Evolutionary conservation across 2,329 filamentous ascomycete species (phyloP), one percentile per base, ranked within the genome.

Genomic region (Fusarium continuum): DNA sequence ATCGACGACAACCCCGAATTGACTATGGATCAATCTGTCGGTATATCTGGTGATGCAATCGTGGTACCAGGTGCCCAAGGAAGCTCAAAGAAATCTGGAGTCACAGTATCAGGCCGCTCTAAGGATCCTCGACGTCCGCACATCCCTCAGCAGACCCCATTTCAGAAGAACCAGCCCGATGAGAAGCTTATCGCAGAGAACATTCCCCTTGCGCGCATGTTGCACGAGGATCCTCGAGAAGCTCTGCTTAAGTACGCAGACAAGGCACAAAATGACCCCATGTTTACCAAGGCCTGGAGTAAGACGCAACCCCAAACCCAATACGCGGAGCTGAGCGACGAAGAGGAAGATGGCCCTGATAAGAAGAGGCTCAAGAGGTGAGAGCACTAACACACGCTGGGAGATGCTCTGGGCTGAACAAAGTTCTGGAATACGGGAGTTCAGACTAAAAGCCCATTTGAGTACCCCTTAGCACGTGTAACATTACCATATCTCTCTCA

Each of bases 171-270:
- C 58, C 91, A 95, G 71, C 93, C 94, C 0, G 93, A 98, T 75
- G 91, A 94, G 75, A 90, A 90, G 71, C 92, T 96, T 74, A 92
- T 99, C 60, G 89, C 89, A 69, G 87, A 94, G 73, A 91, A 91
- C 65, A 96, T 98, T 48, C 92, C 93, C 23, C 83, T 98, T 11
- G 94, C 92, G 62, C 89, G 87, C 62, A 96, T 99, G 92, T 84
- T 96, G 41, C 93, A 99, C 76, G 95, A 99, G 75, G 95, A 99
- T 79, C 95, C 95, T 1, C 83, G 95, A 64, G 95, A 97, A 77
- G 95, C 95, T 39, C 79, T 99, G 72, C 79, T 99, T 58, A 97
- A 96, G 79, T 99, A 98, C 81, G 94, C 93, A 31, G 92, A 96
- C 51, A 89, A 96, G 73, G 93, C 93, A 11, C 88, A 96, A 77